A percentile compares a stretch with the other conserved stretches of the same genome.
phyloP scores from a whole-genome alignment of 495 filamentous ascomycete genomes.

The Penicillium flavigenum region DNA sequence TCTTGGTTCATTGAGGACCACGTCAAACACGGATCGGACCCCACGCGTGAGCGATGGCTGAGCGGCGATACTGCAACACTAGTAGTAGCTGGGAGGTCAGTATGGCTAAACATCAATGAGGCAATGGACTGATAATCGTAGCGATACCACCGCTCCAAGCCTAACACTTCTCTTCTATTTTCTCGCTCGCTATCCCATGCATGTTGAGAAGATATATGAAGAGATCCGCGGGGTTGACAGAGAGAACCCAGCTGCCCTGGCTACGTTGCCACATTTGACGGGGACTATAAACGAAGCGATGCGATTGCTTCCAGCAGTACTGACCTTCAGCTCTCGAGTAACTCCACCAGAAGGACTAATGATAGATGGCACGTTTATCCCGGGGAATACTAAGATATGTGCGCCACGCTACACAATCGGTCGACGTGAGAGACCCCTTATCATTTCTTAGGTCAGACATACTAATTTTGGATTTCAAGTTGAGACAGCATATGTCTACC shows the following conservation, averaged over 20 bases:
- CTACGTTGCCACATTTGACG: constrained; percentile 30
- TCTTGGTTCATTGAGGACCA: constrained; percentile 37
- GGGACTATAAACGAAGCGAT: constrained; percentile 51
- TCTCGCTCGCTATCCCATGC: constrained; percentile 29
- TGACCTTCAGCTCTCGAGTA: constrained; percentile 30
- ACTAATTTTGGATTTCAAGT: constrained; percentile 10
- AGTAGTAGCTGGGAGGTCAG: constrained; percentile 42
- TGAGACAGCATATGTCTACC: constrained; percentile 12
- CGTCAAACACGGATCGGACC: constrained; percentile 18
- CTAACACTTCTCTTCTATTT: constrained; percentile 37
- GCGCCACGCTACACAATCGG: constrained; percentile 37
- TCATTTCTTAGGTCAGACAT: background rate
- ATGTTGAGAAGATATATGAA: constrained; percentile 20
- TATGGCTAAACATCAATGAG: background rate
- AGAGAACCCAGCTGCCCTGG: constrained; percentile 1
- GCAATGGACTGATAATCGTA: constrained; percentile 4
- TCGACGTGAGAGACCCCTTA: constrained; percentile 19
- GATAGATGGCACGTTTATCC: constrained; percentile 50
- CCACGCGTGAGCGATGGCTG: constrained; percentile 19
- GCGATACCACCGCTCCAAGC: constrained; percentile 33
- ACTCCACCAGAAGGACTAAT: constrained; percentile 47
- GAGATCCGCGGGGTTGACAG: constrained; percentile 13
- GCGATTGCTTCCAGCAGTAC: constrained; percentile 44
- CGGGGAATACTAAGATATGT: constrained; percentile 40
- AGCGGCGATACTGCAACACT: constrained; percentile 31